These are phyloP conservation scores for Xerocomus cyaneibrunnescens DNA, from an alignment of 1,284 basidiomycete species.

Conservation along the genomic window DNA sequence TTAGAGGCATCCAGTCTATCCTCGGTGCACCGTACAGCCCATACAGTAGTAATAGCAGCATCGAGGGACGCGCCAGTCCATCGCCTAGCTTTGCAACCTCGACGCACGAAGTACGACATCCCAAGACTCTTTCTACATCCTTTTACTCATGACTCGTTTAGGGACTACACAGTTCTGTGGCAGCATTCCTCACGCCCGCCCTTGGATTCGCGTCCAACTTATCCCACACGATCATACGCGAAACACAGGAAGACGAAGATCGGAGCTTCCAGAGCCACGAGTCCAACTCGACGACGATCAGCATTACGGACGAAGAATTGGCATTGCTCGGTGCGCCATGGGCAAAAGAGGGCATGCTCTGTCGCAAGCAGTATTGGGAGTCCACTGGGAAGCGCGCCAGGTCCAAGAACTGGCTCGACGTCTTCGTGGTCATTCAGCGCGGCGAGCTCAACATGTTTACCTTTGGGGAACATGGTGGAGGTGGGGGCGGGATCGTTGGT, in stretches of 20 bases:
- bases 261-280: conserved; percentile 65
- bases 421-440: conserved; percentile 93
- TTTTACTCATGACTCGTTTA: conserved; percentile 21
- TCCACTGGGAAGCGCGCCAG: conserved; percentile 76
- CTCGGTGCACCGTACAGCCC: conserved; percentile 65
- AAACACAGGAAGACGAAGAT: conserved; percentile 89
- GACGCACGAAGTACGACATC: conserved; percentile 64
- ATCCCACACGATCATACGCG: conserved; percentile 93
- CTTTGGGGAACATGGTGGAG: conserved; percentile 71
- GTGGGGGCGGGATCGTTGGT: conserved; percentile 68
- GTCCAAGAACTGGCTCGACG: conserved; percentile 88
- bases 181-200: conserved; percentile 71
- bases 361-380: conserved; percentile 94
- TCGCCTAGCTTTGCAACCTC: conserved; percentile 77
- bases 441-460: conserved; percentile 95
- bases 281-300: conserved; percentile 66
- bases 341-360: conserved; percentile 97
- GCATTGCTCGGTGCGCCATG: conserved; percentile 94
- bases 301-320: conserved; percentile 91
- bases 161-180: conserved; percentile 51
- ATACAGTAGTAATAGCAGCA: conserved; percentile 76
- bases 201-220: conserved; percentile 96
- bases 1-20: conserved; percentile 81
- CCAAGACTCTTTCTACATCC: not conserved
- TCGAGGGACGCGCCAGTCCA: conserved; percentile 85